Evolutionary conservation across 2,329 filamentous ascomycete species (phyloP), one percentile per base, ranked within the genome.

Genomic region (Dactylellina parvicollis): DNA sequence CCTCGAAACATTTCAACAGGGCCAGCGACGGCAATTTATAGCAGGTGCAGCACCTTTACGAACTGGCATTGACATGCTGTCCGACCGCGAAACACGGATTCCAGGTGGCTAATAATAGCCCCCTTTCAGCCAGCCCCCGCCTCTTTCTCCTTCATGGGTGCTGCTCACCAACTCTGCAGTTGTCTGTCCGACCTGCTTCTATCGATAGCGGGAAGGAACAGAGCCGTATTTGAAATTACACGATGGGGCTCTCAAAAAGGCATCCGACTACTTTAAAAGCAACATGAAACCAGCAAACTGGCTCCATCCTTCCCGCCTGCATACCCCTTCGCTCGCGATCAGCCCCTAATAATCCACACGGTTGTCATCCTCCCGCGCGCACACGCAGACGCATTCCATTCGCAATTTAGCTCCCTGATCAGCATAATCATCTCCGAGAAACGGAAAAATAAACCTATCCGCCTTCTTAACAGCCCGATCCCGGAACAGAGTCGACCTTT

Each of bases 191-290:
- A 8, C n/a, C n/a, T 40, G 8, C 40, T 22, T 44, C 50, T 56
- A 56, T 56, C 52, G 52, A 56, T 56, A 42, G 52, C 34, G 36
- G 34, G 18, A 40, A n/a, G 18, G n/a, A 40, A 24, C 16, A n/a
- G 9, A 24, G 14, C 14, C 24, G 4, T 30, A n/a, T n/a, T n/a
- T n/a, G n/a, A n/a, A n/a, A n/a, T n/a, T n/a, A n/a, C n/a, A n/a
- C n/a, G n/a, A n/a, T n/a, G n/a, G n/a, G n/a, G n/a, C n/a, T 30
- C 9, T 24, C 26, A 34, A 55, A 14, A 12, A 16, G 16, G 4
- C 16, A n/a, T 52, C n/a, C 14, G 49, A 54, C 38, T 54, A 54
- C 49, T 26, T 26, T 26, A 34, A 56, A 56, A 56, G 20, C 36
- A 40, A 14, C 36, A 16, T 42, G 52, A 55, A 55, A 55, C 52